Base-by-base conservation (phyloP, 805 yeast genomes). In the Wickerhamiella bombiphila region DNA sequence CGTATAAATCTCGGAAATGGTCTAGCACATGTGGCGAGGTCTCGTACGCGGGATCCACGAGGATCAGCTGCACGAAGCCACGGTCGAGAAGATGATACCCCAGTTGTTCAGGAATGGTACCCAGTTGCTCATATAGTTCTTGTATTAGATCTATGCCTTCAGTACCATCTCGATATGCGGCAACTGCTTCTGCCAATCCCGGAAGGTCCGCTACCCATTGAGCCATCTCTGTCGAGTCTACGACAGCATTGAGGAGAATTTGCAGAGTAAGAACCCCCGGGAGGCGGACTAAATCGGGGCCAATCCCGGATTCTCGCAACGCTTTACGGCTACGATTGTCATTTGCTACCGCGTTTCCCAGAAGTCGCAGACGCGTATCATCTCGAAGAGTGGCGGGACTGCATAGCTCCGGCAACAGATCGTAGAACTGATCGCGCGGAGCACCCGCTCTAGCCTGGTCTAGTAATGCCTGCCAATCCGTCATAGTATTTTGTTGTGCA, bases 261-360 rank as follows among this genome's bases (percentile, higher is more conserved):
- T 32, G 39, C 33, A 41, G 11, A 4, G 45, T 43, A 9, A 43
- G 33, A 2, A 17, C 22, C 7, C 33, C 33, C 11, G 22, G 22
- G 14, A 17, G 15, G 9, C 18, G 13, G 19, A 30, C 22, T 7
- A 30, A 22, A 8, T 30, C 22, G 22, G 5, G 11, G 16, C 7
- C 33, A 13, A 30, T 7, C 21, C 33, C 33, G 13, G 33, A 30
- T 6, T 16, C n/a, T 30, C 18, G 11, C 8, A 30, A 19, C 20
- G 22, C 33, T 19, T 17, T 14, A 6, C 33, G 33, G n/a, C 22
- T 17, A 5, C 15, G 18, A 5, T 30, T 22, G 22, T 30, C 33
- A 13, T 39, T 29, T 9, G 43, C 43, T 4, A 45, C 39, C 6
- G 44, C 37, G 30, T 45, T 45, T 6, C 47, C 49, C 4, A 45